Evolutionary conservation across 345 rosid species (phyloP), one percentile per base, ranked within the genome.

Genomic region (Arabis alpina): DNA sequence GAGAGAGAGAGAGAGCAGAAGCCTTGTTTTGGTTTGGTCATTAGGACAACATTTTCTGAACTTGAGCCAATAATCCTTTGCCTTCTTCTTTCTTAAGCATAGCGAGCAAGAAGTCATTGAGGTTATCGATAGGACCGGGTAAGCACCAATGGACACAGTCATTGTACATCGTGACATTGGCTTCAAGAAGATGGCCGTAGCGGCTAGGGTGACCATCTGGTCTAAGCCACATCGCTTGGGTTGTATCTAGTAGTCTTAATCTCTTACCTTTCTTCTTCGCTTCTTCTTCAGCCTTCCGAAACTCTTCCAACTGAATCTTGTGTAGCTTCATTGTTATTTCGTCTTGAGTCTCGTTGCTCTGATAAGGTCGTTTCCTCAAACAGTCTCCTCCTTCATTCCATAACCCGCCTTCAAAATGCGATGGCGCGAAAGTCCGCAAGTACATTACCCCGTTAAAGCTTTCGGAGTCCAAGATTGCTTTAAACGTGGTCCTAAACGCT

Each of bases 61-160:
- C 64, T 61, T 54, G 69, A 54, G 70, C 81, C 40, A 71, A 47
- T 4, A 82, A 73, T 48, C 76, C 71, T 25, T 57, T 34, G 10
- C 77, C 86, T 45, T 90, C 93, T 81, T 92, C 98, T 82, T 77
- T 85, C 87, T 85, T 88, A 80, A 92, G 58, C 96, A 89, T 88
- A 68, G 88, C 85, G 52, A 88, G 82, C 70, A 92, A 79, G 82
- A 92, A 86, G 73, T 92, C 90, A 45, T 75, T 88, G 86, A 92
- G 87, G 1, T 84, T 50, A 30, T 92, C 98, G 15, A 92, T 84
- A 0, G 98, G 96, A 16, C 98, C 96, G 3, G 96, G 96, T 79
- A 88, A 76, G 85, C 98, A 92, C 98, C 96, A 90, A 50, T 92
- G 98, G 37, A 92, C 98, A 30, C 95, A 90, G 66, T 92, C 98